A percentile compares a stretch with the other conserved stretches of the same genome.
Conservation (phyloP, 2,329 filamentous ascomycete species). For the Trichoderma oligosporum region DNA sequence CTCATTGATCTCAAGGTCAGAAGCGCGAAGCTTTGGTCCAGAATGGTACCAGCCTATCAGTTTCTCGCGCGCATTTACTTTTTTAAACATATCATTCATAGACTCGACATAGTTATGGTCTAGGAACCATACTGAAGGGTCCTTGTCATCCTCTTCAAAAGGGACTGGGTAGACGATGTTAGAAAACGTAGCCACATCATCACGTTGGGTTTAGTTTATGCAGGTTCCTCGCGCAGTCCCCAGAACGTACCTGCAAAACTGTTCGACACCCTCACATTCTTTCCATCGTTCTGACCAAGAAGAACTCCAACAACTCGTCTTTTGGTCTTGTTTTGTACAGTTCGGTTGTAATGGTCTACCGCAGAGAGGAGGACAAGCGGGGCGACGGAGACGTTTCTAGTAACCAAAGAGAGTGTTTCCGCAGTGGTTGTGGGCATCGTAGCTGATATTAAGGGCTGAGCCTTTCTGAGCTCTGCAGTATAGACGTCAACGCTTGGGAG, state of each 20-base stretch:
- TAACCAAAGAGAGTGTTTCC: conserved; percentile 92
- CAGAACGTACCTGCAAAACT: conserved; percentile 81
- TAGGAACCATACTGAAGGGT: conserved; percentile 97
- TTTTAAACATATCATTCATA: conserved; percentile 99
- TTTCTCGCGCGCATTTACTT: conserved; percentile 98
- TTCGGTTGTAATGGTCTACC: conserved; percentile 97
- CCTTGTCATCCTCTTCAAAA: conserved; percentile 98
- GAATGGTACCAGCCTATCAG: conserved; percentile 99
- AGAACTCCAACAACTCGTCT: conserved; percentile 91
- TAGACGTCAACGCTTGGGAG: neutral
- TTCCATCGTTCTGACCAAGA: conserved; percentile 91
- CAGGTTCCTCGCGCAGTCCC: neutral
- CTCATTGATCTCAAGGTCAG: conserved; percentile 98
- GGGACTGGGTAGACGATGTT: conserved; percentile 62
- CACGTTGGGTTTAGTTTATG: neutral
- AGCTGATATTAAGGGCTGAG: conserved; percentile 21
- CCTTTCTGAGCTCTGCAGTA: neutral
- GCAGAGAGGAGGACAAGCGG: conserved; percentile 95
- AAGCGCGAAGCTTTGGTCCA: conserved; percentile 91
- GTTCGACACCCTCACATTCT: conserved; percentile 95
- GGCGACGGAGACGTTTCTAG: conserved; percentile 91
- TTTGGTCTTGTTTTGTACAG: conserved; percentile 77
- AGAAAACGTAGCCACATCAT: neutral
- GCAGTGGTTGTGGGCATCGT: conserved; percentile 94
- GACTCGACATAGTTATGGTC: conserved; percentile 99